Base-by-base conservation (phyloP, 768 basidiomycete species). In the Dentipellis fragilis region DNA sequence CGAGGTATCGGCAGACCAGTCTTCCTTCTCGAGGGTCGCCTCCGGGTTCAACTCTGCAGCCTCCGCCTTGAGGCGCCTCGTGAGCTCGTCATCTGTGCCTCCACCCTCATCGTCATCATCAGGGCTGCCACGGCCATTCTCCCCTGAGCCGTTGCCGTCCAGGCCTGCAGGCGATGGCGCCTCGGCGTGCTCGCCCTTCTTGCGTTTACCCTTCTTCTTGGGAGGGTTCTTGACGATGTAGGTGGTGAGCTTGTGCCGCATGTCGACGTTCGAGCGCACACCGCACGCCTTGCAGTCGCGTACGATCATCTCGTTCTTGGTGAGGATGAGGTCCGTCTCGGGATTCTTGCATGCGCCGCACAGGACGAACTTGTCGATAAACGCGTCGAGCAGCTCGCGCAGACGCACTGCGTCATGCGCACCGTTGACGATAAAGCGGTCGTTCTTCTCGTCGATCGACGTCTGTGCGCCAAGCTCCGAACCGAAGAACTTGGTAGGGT, bases 281-380 rank as follows among this genome's bases (percentile, higher is more conserved):
- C 96, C 96, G 64, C 96, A 99, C 23, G 96, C 96, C 73, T 98
- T 97, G 80, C 96, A 99, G 71, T 99, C 94, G 58, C 94, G 84
- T 61, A 88, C 82, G 67, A 98, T 93, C 62, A 88, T 82, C 64
- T 97, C 96, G 56, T 71, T 73, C 72, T 91, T 94, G 69, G 92
- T 83, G 68, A 99, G 81, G 73, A 92, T 72, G 47, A 97, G 83
- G 65, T 97, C 94, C 35, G 96, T 99, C 73, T 99, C 96, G 10
- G 96, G 96, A 68, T 99, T 99, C 76, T 98, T 97, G 87, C 96
- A 99, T 10, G 89, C 82, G 57, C 85, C 86, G 75, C 96, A 99
- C 14, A 99, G 84, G 46, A 99, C 93, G 63, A 96, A 99, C 72
- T 97, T 97, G 64, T 95, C 92, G 75, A 99, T 99, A 79, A 98